These are phyloP conservation scores for Eragrostis nindensis DNA, from an alignment of 176 grass and related monocot genomes.

Conservation along the genomic window DNA sequence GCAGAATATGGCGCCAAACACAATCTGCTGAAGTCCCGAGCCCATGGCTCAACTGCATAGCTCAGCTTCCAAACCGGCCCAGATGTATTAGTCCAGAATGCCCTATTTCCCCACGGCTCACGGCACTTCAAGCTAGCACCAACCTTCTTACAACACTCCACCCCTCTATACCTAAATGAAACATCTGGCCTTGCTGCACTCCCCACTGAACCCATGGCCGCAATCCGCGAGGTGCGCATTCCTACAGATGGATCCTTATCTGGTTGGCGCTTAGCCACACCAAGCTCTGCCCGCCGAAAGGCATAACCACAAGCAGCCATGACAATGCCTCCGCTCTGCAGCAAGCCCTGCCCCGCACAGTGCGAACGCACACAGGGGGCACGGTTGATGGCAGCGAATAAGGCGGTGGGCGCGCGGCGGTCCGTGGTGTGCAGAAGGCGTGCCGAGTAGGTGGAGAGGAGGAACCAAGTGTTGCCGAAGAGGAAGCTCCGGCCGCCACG, in stretches of 20 bases:
- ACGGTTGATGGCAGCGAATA: slow-evolving; percentile 51
- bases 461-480: slow-evolving; percentile 83
- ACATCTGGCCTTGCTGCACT: slow-evolving; percentile 40
- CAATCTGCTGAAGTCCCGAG: slow-evolving; percentile 43
- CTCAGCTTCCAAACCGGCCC: slow-evolving; percentile 42
- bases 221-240: not conserved
- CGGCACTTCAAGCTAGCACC: slow-evolving; percentile 49
- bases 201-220: slow-evolving; percentile 27
- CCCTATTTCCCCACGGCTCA: slow-evolving; percentile 52
- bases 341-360: slow-evolving; percentile 55
- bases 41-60: slow-evolving; percentile 52
- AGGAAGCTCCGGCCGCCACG: slow-evolving; percentile 63
- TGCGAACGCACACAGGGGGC: slow-evolving; percentile 47
- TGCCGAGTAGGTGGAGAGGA: slow-evolving; percentile 59
- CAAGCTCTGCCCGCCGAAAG: slow-evolving; percentile 46
- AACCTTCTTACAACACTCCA: slow-evolving; percentile 60
- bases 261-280: slow-evolving; percentile 39
- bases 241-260: slow-evolving; percentile 36
- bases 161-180: slow-evolving; percentile 55
- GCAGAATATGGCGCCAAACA: slow-evolving; percentile 62
- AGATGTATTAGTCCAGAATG: slow-evolving; percentile 54
- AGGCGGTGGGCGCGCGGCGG: slow-evolving; percentile 45
- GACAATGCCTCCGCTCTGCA: slow-evolving; percentile 57
- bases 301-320: slow-evolving; percentile 62
- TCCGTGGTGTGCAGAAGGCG: slow-evolving; percentile 59